A percentile compares a stretch with the other conserved stretches of the same genome.
Conservation (phyloP, 305 asterid species). For the Stenogyne calaminthoides region DNA sequence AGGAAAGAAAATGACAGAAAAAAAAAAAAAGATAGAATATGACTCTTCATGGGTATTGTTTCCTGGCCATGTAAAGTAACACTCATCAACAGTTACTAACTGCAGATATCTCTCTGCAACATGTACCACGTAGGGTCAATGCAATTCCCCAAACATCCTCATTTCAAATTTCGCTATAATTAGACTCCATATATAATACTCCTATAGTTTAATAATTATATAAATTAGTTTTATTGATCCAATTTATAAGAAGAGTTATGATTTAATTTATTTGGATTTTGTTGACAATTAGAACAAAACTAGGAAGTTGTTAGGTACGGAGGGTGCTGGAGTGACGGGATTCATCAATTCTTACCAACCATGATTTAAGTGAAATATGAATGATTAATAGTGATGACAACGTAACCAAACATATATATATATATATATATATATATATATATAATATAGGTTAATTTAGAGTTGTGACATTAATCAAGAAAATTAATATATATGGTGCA, state of each 20-base stretch:
- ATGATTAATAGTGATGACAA: conserved; percentile 9
- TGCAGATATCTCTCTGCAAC: neutral
- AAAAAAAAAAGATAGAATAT: conserved; percentile 15
- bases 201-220: neutral
- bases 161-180: neutral
- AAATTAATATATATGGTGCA: conserved; percentile 11
- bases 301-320: conserved; percentile 34
- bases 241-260: neutral
- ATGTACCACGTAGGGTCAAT: conserved; percentile 24
- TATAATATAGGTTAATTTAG: neutral
- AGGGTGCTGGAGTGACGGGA: conserved; percentile 35
- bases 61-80: conserved; percentile 22
- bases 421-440: too few species aligned
- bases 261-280: neutral
- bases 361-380: conserved; percentile 25
- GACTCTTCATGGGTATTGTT: conserved; percentile 29
- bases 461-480: conserved; percentile 29
- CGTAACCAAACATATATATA: too few species aligned
- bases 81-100: conserved; percentile 31
- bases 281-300: neutral
- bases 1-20: conserved; percentile 25
- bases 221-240: neutral
- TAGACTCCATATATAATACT: neutral
- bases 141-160: neutral
- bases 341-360: conserved; percentile 17